Evolutionary conservation across 257 asterid genomes (phyloP), one percentile per base, ranked within the genome.

Genomic region (Solanum piurae): DNA sequence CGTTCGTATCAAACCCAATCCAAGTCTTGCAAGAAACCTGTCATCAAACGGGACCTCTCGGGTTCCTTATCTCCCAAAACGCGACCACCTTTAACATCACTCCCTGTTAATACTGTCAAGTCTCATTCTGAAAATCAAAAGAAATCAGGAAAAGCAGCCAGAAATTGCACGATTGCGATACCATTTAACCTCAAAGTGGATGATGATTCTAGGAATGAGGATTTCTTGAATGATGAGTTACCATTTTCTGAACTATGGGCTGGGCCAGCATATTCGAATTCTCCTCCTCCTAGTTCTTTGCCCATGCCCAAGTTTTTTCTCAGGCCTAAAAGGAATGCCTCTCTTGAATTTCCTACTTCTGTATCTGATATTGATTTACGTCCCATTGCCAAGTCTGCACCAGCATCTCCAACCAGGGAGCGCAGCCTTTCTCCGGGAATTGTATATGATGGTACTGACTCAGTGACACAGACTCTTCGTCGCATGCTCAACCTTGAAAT

Each of bases 401-500:
- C 66, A 58, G 25, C 66, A 58, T 20, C 66, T 87, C 98, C 99
- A 25, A 91, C 94, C 9, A 92, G 98, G 90, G 94, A 90, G 58
- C 92, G 90, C 34, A 89, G 94, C 88, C 90, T 91, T 76, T 92
- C 94, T 34, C 92, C 92, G 0, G 66, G 86, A 68, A 91, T 88
- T 84, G 64, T 91, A 85, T 93, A 90, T 89, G 93, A 92, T 40
- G 55, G 71, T 89, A 89, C 90, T 91, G 98, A 93, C 92, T 92
- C 90, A 86, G 99, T 98, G 86, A 96, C 99, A 5, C 91, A 93
- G 95, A 92, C 95, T 87, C 98, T 97, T 87, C 93, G 99, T 86
- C 98, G 98, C 92, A 97, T 97, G 72, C 99, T 97, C 91, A 97
- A 97, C 92, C 99, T 97, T 88, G 95, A 97, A 87, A 87, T 88